Evolutionary conservation across 1,284 basidiomycete species (phyloP), one percentile per base, ranked within the genome.

Genomic region (Pseudozyma pruni): DNA sequence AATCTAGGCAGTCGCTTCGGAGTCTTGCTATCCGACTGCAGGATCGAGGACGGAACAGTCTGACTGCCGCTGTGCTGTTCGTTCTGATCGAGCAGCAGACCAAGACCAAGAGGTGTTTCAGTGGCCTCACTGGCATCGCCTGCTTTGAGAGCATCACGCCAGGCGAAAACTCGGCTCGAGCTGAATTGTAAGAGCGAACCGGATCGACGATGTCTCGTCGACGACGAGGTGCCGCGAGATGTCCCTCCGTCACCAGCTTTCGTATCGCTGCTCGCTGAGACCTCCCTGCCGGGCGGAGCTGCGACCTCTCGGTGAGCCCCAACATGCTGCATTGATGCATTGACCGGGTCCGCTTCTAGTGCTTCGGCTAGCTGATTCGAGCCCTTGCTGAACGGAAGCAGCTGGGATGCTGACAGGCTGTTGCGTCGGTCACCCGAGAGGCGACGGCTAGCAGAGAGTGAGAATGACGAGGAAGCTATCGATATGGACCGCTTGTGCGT

Each of bases 401-500:
- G 29, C 22, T 43, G 61, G 4, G 34, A 9, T 23, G 22, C 27
- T 23, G 54, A 49, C 8, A 63, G 19, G 29, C 61, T 57, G 33
- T 52, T 57, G 19, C 49, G 40, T 9, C 49, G 60, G 3, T 19
- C 23, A 8, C 5, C 35, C 2, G 53, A 44, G 2, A 37, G 22
- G 11, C 22, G 43, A n/a, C 43, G 25, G 1, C 33, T n/a, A 4
- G 17, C 52, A 4, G 59, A 47, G 19, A 44, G 40, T 2, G 53
- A 48, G 19, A 63, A 22, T 1, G 61, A 57, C n/a, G 61, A 57
- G 2, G 61, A 63, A 31, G 61, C 49, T 6, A 48, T 53, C 6
- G 61, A 63, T 11, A 53, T 31, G 3, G 54, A 63, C 3, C 54
- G 49, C 20, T 49, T 57, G 41, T 57, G 49, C 17, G 23, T 48